phyloP scores from a whole-genome alignment of 305 asterid genomes.

The Solanum hybrid region DNA sequence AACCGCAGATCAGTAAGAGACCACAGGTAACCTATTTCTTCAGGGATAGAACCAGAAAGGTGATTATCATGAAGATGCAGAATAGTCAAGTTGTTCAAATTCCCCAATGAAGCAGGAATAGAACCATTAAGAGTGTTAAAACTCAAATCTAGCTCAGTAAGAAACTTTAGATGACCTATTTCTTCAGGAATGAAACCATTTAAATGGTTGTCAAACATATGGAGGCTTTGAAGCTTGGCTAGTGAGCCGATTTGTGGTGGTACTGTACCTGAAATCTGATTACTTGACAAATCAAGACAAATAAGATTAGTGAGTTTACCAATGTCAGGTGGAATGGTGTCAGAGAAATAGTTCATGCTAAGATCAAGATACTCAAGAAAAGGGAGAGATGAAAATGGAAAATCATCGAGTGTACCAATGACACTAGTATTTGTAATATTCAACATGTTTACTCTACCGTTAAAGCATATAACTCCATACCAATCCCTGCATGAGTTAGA shows the following conservation, averaged over 20 bases:
- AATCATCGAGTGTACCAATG: not conserved
- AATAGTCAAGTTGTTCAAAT: not conserved
- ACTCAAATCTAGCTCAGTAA: too few relatives aligned
- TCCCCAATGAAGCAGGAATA: not conserved
- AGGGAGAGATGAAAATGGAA: slow-evolving; percentile 1
- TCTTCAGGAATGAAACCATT: not conserved
- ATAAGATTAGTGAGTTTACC: not conserved
- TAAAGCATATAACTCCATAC: not conserved
- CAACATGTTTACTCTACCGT: not conserved
- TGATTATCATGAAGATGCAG: not conserved
- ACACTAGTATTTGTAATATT: not conserved
- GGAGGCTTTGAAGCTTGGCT: not conserved
- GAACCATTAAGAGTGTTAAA: not conserved
- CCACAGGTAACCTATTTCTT: not conserved
- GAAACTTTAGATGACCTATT: too few relatives aligned
- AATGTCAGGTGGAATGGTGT: not conserved
- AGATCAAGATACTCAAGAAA: not conserved
- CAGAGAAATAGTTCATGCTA: not conserved
- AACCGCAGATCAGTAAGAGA: not conserved
- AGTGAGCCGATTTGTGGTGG: not conserved
- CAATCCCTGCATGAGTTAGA: not conserved
- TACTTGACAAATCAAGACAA: not conserved
- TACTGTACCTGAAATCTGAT: not conserved
- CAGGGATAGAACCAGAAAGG: not conserved
- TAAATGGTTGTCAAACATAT: not conserved